Conservation (phyloP, 75 land plant genomes). For the Cunninghamia lanceolata region DNA sequence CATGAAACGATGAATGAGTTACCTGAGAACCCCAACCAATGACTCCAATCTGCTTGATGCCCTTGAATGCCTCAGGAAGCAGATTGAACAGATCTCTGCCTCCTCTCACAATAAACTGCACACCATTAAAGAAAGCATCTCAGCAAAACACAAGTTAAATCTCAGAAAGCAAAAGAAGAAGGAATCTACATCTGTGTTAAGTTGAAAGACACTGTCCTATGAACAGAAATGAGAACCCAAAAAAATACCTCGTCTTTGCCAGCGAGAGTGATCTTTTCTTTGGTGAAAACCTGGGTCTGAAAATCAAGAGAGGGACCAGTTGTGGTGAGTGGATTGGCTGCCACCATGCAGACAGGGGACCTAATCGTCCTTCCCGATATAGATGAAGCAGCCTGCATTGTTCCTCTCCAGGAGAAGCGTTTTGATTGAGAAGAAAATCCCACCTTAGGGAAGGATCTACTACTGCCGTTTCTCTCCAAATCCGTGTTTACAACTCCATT, state of each 20-base stretch:
- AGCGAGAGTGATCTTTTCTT: slow-evolving; percentile 76
- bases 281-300: slow-evolving; percentile 71
- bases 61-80: slow-evolving; percentile 92
- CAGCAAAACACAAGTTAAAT: too few relatives aligned
- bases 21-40: slow-evolving; percentile 99
- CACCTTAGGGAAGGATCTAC: too few relatives aligned
- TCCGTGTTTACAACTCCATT: too few relatives aligned
- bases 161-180: too few relatives aligned
- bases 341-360: slow-evolving; percentile 16
- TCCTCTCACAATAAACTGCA: slow-evolving; percentile 90
- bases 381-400: neutral
- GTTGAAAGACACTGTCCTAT: neutral
- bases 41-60: slow-evolving; percentile 95
- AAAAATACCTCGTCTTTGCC: slow-evolving; percentile 74
- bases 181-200: too few relatives aligned
- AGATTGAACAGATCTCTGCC: slow-evolving; percentile 84
- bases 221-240: neutral
- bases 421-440: too few relatives aligned
- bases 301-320: slow-evolving; percentile 50
- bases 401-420: too few relatives aligned
- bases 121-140: neutral
- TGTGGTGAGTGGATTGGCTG: slow-evolving; percentile 19
- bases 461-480: too few relatives aligned
- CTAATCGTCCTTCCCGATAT: neutral
- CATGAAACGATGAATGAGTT: neutral